Evolutionary conservation across 2,329 filamentous ascomycete genomes (phyloP).

Genomic region (Monosporascus sp.): DNA sequence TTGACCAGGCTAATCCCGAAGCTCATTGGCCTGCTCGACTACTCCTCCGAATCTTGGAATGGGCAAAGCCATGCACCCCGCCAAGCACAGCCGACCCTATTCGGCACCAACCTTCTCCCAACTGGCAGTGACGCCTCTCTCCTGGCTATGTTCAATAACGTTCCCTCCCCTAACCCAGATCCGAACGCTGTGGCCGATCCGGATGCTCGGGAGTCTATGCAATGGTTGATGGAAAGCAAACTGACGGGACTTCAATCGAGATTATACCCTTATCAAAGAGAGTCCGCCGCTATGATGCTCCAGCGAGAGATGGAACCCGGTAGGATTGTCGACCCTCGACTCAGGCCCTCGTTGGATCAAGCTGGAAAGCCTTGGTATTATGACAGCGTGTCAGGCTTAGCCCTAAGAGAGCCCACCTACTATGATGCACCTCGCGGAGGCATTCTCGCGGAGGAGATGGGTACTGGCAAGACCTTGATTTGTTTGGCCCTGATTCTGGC

Average conservation of each 20-base stretch:
- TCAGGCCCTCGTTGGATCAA: slow-evolving; percentile 58
- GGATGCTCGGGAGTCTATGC: slow-evolving; percentile 49
- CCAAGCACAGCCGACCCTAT: slow-evolving; percentile 7
- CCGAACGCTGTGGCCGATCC: slow-evolving; percentile 42
- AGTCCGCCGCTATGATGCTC: slow-evolving; percentile 78
- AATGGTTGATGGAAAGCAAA: slow-evolving; percentile 47
- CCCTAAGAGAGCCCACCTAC: slow-evolving; percentile 60
- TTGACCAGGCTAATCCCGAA: slow-evolving; percentile 41
- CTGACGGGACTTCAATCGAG: slow-evolving; percentile 57
- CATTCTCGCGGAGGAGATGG: slow-evolving; percentile 77
- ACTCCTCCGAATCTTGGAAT: slow-evolving; percentile 50
- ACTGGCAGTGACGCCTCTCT: slow-evolving; percentile 46
- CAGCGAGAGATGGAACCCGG: slow-evolving; percentile 68
- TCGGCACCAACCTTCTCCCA: slow-evolving; percentile 26
- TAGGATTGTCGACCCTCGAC: slow-evolving; percentile 66
- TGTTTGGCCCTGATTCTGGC: slow-evolving; percentile 73
- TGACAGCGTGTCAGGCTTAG: slow-evolving; percentile 57
- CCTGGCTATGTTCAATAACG: slow-evolving; percentile 67
- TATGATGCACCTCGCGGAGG: slow-evolving; percentile 76
- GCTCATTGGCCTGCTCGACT: slow-evolving; percentile 52
- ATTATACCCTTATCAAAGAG: slow-evolving; percentile 74
- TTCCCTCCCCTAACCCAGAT: slow-evolving; percentile 63
- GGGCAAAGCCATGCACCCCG: slow-evolving; percentile 30
- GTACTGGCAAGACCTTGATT: slow-evolving; percentile 82
- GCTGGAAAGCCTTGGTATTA: slow-evolving; percentile 63